phyloP scores from a whole-genome alignment of 768 basidiomycete species.

The Boletus fagicola region DNA sequence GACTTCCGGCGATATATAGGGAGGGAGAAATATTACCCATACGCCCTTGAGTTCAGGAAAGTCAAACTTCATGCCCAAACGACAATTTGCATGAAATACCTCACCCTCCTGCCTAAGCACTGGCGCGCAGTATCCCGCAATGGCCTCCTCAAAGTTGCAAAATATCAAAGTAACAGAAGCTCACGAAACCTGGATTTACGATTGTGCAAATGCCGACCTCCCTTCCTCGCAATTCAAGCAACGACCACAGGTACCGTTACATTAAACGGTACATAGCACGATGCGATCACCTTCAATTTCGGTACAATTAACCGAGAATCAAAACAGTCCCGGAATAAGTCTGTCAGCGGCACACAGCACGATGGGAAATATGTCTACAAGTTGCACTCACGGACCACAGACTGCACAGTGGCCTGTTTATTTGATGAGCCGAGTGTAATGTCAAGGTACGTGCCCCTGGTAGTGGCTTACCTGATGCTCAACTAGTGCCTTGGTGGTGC shows the following conservation, averaged over 20 bases:
- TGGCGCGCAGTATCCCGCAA: background rate
- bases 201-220: conserved; percentile 52
- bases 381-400: background rate
- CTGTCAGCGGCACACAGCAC: background rate
- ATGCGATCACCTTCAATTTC: conserved; percentile 48
- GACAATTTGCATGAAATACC: background rate
- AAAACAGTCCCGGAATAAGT: too few relatives aligned
- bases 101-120: conserved; percentile 3
- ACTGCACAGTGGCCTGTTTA: too few relatives aligned
- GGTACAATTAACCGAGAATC: too few relatives aligned
- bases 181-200: conserved; percentile 44
- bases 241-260: conserved; percentile 57
- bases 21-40: background rate
- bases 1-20: background rate
- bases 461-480: too few relatives aligned
- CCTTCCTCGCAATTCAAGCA: conserved; percentile 57
- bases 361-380: background rate
- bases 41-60: background rate
- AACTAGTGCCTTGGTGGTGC: too few relatives aligned
- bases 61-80: background rate
- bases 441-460: too few relatives aligned
- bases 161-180: background rate
- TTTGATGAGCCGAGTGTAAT: too few relatives aligned
- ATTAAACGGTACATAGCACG: conserved; percentile 60
- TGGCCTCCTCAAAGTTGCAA: background rate